Conservation (phyloP, 495 filamentous ascomycete species). For the Daldinia vernicosa region DNA sequence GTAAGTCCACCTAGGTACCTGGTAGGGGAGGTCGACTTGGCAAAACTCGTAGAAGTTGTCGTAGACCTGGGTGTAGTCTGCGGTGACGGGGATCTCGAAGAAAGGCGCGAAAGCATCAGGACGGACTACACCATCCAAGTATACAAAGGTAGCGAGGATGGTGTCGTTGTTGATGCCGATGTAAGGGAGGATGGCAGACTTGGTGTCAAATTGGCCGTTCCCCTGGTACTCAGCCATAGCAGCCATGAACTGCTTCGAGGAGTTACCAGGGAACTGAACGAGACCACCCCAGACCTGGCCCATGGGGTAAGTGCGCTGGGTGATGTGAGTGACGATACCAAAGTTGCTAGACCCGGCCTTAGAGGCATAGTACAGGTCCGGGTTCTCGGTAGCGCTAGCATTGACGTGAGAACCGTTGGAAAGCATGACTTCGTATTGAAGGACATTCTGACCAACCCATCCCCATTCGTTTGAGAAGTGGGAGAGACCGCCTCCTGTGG, state of each 20-base stretch:
- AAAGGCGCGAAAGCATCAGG: conserved; percentile 6
- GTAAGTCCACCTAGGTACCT: conserved; percentile 9
- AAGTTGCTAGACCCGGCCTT: conserved; percentile 14
- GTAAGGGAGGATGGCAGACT: conserved; percentile 8
- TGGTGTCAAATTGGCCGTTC: conserved; percentile 1
- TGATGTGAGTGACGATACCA: conserved; percentile 1
- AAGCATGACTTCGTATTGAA: conserved; percentile 10
- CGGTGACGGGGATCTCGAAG: background rate
- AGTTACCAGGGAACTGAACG: conserved; percentile 7
- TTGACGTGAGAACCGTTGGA: conserved; percentile 3
- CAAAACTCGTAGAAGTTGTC: conserved; percentile 8
- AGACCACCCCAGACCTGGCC: conserved; percentile 9
- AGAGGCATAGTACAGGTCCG: background rate
- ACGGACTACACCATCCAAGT: background rate
- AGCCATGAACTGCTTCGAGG: conserved; percentile 7
- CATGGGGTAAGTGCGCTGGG: conserved; percentile 5
- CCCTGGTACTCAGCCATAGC: conserved; percentile 8
- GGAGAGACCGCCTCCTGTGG: conserved; percentile 5
- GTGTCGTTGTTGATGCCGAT: conserved; percentile 9
- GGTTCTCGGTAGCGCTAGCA: background rate
- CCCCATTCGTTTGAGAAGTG: conserved; percentile 4
- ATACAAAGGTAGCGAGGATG: conserved; percentile 10
- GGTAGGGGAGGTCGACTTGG: background rate
- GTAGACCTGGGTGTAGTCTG: background rate
- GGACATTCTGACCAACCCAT: conserved; percentile 8